Evolutionary conservation across 106 monocot species (phyloP), one percentile per base, ranked within the genome.

Genomic region (Acorus gramineus): DNA sequence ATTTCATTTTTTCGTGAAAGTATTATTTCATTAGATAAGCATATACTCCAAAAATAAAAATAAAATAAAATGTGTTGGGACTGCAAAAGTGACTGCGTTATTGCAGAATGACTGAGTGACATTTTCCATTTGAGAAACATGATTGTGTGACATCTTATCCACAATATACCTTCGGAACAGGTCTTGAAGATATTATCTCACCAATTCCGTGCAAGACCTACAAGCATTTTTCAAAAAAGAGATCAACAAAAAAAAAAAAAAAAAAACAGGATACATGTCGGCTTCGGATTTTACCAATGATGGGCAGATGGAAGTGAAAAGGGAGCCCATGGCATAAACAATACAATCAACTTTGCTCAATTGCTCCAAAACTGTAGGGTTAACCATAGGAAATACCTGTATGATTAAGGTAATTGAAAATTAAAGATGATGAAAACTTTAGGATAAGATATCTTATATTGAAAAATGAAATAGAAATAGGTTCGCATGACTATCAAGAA

Each of bases 271-370:
- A 7, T 11, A 9, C 14, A 60, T 14, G 11, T 54, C 2, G 9
- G 8, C 2, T 4, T 50, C 4, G 50, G 11, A 49, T 14, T 48
- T 80, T 86, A 98, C 98, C 98, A 98, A 47, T 52, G 98, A 92
- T 72, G 92, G 96, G 62, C 92, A 92, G 58, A 92, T 73, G 55
- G 98, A 98, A 71, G 98, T 98, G 68, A 84, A 98, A 71, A 98
- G 92, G 61, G 98, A 98, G 47, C 96, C 96, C 96, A 98, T 98
- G 45, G 82, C 85, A 85, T 98, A 98, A 70, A 98, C 98, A 76
- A 92, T 73, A 52, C 87, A 98, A 70, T 92, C 92, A 58, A 92
- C 88, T 61, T 77, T 84, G 62, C 52, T 73, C 72, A 98, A 69
- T 69, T 92, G 85, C 78, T 92, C 91, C 56, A 85, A 45, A 76